Evolutionary conservation across 352 stramenopile genomes (phyloP), one percentile per base, ranked within the genome.

Genomic region (Phytopythium delawarense): DNA sequence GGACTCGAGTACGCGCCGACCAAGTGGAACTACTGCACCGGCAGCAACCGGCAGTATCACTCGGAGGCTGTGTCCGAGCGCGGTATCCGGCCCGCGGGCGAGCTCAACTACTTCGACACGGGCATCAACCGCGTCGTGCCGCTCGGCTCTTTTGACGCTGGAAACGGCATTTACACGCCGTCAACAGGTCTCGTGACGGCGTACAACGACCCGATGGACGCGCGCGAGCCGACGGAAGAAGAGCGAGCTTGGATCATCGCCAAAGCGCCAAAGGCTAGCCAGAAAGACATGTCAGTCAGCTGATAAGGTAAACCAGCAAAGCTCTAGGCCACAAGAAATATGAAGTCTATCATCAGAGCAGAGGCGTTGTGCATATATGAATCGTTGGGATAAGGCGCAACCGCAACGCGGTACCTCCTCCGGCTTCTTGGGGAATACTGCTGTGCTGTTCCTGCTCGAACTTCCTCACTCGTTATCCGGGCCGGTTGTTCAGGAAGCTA

Each of bases 31-130:
- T 92, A 92, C 62, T 92, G 82, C 69, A 79, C 67, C 0, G 73
- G 77, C 8, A 60, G 18, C n/a, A 76, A 92, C 40, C 81, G 85
- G 7, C 81, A 79, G 51, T 94, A 79, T 60, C 84, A 84, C 62
- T 90, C 77, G 13, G 81, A 94, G 62, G 84, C 74, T 18, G 48
- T 88, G 45, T 82, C 78, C 1, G 67, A 79, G 45, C 52, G 63
- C 46, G 82, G 82, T 0, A 88, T 92, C 37, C 70, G 71, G 4
- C 61, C 82, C 0, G 70, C 80, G 7, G 78, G 80, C 1, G 78
- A 90, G 48, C 75, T 92, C 37, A 74, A 88, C 60, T 92, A 90
- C 60, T 90, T 89, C 50, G 78, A 92, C 49, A 86, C 79, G 16
- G 77, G 77, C 1, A 76, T 91, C 51, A 66, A 78, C 34, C 76